These are phyloP conservation scores for Daldinia vernicosa DNA, from an alignment of 495 filamentous ascomycete genomes.

Conservation along the genomic window DNA sequence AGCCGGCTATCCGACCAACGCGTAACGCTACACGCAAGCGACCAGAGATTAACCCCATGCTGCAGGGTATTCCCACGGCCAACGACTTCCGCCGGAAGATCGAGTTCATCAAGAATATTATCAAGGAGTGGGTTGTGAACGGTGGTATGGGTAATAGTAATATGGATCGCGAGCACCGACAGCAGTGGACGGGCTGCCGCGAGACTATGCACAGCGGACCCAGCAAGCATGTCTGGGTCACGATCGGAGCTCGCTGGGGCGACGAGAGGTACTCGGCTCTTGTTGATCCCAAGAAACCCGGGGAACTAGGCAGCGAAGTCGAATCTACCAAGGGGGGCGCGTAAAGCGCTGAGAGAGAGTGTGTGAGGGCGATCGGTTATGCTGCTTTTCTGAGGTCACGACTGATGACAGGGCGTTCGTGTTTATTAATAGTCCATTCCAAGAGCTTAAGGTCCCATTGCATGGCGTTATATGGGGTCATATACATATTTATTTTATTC, in stretches of 20 bases:
- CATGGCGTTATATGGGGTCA: constrained; percentile 36
- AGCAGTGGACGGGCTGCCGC: constrained; percentile 74
- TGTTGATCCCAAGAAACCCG: constrained; percentile 61
- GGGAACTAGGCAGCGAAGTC: constrained; percentile 58
- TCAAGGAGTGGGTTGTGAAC: constrained; percentile 76
- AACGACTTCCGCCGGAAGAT: constrained; percentile 86
- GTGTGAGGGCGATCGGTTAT: not conserved
- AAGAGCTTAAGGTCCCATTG: constrained; percentile 26
- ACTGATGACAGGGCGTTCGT: constrained; percentile 37
- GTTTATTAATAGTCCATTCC: constrained; percentile 27
- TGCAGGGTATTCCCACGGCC: constrained; percentile 70
- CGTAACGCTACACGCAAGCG: constrained; percentile 53
- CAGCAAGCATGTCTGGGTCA: constrained; percentile 83
- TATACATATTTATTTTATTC: constrained; percentile 11
- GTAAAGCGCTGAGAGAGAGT: not conserved
- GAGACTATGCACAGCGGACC: constrained; percentile 67
- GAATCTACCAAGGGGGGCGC: constrained; percentile 43
- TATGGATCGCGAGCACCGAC: constrained; percentile 58
- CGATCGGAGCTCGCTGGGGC: constrained; percentile 78
- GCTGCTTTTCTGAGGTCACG: constrained; percentile 12
- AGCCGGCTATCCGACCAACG: constrained; percentile 56
- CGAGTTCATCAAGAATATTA: constrained; percentile 72
- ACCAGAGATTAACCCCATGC: constrained; percentile 66
- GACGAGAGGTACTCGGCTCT: constrained; percentile 65
- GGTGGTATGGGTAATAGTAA: constrained; percentile 72